A percentile compares a stretch with the other conserved stretches of the same genome.
Evolutionary conservation across 139 green algal genomes (phyloP).

Genomic region (Penium margaritaceum): DNA sequence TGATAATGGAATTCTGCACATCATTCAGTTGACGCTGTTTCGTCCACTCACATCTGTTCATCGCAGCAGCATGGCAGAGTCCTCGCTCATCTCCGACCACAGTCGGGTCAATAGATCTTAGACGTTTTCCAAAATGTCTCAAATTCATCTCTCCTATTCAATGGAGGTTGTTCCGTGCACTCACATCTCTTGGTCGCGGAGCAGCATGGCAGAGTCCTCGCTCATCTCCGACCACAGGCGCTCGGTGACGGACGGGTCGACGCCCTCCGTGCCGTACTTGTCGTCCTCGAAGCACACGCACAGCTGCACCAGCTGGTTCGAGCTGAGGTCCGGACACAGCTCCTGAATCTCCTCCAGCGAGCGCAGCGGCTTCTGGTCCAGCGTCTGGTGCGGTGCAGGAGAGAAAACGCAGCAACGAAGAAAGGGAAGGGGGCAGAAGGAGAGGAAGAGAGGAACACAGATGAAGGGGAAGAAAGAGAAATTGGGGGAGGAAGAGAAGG

Average conservation of each 20-base stretch:
- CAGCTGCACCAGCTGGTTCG: slow-evolving; percentile 6
- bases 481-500: no score
- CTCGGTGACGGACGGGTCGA: neutral
- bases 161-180: no score
- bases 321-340: slow-evolving; percentile 10
- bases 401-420: neutral
- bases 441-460: neutral
- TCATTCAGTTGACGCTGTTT: no score
- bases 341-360: slow-evolving; percentile 17
- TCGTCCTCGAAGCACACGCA: slow-evolving; percentile 15
- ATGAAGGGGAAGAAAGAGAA: no score
- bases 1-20: no score
- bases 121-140: no score
- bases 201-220: neutral
- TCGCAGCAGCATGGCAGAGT: no score
- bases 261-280: neutral
- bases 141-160: no score
- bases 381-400: no score
- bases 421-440: neutral
- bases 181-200: neutral
- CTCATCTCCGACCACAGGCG: neutral
- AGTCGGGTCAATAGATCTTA: no score
- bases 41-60: no score
- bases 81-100: no score
- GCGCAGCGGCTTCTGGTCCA: slow-evolving; percentile 1